Evolutionary conservation across 2,329 filamentous ascomycete genomes (phyloP), one percentile per base, ranked within the genome.

Genomic region (Rhynchosporium secalis): DNA sequence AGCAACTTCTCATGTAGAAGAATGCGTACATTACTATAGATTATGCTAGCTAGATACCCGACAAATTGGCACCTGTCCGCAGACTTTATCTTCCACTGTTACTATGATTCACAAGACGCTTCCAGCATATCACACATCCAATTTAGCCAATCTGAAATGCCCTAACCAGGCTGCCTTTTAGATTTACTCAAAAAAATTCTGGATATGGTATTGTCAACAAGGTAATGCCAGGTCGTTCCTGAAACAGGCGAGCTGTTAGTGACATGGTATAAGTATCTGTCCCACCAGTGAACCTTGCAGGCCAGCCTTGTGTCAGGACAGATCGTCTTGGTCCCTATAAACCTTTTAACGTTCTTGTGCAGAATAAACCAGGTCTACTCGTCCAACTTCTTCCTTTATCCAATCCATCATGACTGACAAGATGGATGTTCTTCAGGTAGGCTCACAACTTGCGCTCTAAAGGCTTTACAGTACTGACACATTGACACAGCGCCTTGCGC

Each of bases 401-500:
- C 61, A 57, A 59, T 66, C 66, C 41, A 65, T 58, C 48, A 29
- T 28, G 43, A 57, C 48, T 58, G 61, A 58, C 64, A 72, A 66
- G 57, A 75, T 75, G 73, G 73, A 75, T 69, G 61, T 74, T 58
- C 72, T 75, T 58, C 73, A 75, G 68, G 73, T 74, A 72, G 33
- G 58, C 31, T 40, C 7, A 58, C n/a, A 41, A 4, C 29, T 55
- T 6, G 2, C 20, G 8, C 33, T n/a, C 33, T 31, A n/a, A 28
- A 33, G 31, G 41, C 10, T 46, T n/a, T 15, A 26, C 47, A n/a
- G 59, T 48, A 59, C 58, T 63, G 57, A 69, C 71, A 65, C 72
- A 51, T 57, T 55, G 54, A 60, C 54, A 38, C 73, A 88, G 85
- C 84, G 84, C 80, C 87, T 98, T 70, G 91, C 92, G 74, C 86